Evolutionary conservation across 2,329 filamentous ascomycete species (phyloP), one percentile per base, ranked within the genome.

Genomic region (Ceratocystis ficicola): DNA sequence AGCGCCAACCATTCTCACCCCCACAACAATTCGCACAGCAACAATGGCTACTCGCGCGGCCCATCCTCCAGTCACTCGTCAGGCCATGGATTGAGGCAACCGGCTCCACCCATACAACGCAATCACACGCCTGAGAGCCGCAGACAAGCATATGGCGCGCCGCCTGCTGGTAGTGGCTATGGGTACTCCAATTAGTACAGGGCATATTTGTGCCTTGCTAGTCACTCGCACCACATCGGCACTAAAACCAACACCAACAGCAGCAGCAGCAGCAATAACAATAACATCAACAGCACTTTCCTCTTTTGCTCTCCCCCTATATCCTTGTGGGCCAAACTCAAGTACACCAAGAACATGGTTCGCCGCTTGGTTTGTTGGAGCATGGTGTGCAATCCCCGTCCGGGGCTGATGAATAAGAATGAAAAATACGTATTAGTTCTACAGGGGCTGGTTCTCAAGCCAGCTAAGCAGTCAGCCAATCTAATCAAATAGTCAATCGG

Each of bases 81-180:
- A 44, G 32, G 64, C 32, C 50, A 62, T 30, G 52, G 61, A 60
- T 57, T 65, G 32, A 67, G 66, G 64, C 66, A 68, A 68, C 63
- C 66, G 5, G 61, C 55, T 20, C 80, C 86, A 22, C 80, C 84
- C n/a, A 83, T 81, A 46, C 80, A 80, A 46, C 79, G 80, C 70
- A 84, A 83, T 73, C 79, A 81, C 70, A 81, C 78, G 28, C 76
- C 79, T 1, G 82, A 84, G 66, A 81, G 84, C 55, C 66, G 66
- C 22, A 69, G 77, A 63, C 79, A 80, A 66, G 77, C 78, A 69
- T 80, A 83, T 68, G 78, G 74, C 68, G 62, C 62, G n/a, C 64
- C 66, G 30, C 57, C 63, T 25, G 22, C 64, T 41, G 66, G 66
- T 48, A 65, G 64, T 60, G 64, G 66, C 64, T 68, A 65, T 44